Conservation (phyloP, 129 eudicot genomes). For the Arctium lappa region DNA sequence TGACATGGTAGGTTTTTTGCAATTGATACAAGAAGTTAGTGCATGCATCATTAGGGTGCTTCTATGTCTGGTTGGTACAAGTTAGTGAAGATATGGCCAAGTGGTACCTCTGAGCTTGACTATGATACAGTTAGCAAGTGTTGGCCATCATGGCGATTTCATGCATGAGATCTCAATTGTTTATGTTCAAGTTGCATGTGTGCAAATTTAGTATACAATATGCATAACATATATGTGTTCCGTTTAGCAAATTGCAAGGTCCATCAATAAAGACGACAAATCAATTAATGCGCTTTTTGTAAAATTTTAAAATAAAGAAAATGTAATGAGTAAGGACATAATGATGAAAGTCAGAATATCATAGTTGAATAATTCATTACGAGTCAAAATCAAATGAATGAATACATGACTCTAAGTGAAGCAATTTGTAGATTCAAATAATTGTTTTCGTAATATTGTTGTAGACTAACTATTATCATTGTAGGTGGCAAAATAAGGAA, state of each 20-base stretch:
- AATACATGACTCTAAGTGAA: not conserved
- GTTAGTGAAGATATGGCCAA: not conserved
- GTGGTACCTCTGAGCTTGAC: not conserved
- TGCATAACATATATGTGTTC: not conserved
- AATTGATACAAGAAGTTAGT: not conserved
- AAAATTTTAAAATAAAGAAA: not conserved
- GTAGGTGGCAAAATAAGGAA: not conserved
- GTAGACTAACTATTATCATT: not conserved
- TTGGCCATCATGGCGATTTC: not conserved
- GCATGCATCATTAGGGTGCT: not conserved
- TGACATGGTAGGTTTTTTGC: not conserved
- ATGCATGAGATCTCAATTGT: not conserved
- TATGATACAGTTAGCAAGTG: not conserved
- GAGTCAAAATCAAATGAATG: not conserved
- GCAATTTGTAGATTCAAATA: not conserved
- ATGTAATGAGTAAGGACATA: not conserved
- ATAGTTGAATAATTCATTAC: not conserved
- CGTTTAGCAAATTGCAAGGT: not conserved
- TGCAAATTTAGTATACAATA: not conserved
- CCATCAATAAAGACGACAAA: not conserved
- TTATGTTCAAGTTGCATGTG: not conserved
- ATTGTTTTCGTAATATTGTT: not conserved
- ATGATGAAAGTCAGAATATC: not conserved
- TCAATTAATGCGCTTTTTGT: not conserved
- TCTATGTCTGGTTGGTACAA: not conserved